Percentiles rank a stretch among this genome's conserved stretches.
phyloP scores from a whole-genome alignment of 2,329 filamentous ascomycete species.

The Nigrospora oryzae region DNA sequence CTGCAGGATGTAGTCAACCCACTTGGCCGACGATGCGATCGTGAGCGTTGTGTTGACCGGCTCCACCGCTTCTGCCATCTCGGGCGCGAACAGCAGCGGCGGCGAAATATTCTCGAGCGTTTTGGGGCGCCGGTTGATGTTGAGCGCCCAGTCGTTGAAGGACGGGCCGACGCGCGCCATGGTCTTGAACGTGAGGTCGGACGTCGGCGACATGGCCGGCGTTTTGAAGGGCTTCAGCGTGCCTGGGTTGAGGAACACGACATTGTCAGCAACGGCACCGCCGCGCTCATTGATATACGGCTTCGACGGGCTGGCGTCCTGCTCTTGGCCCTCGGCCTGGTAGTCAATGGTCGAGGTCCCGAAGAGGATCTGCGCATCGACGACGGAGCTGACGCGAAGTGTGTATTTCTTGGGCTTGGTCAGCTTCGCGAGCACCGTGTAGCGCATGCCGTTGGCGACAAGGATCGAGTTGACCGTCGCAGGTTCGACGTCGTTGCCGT shows the following conservation, averaged over 20 bases:
- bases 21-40: slow-evolving; percentile 27
- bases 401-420: slow-evolving; percentile 40
- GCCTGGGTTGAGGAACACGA: slow-evolving; percentile 34
- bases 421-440: slow-evolving; percentile 40
- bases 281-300: slow-evolving; percentile 44
- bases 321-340: slow-evolving; percentile 14
- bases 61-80: slow-evolving; percentile 15
- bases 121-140: slow-evolving; percentile 31
- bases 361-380: slow-evolving; percentile 44
- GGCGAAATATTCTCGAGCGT: slow-evolving; percentile 21
- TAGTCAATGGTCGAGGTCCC: slow-evolving; percentile 41
- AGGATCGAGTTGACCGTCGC: slow-evolving; percentile 36
- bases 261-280: slow-evolving; percentile 25
- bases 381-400: slow-evolving; percentile 41
- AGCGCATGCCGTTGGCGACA: slow-evolving; percentile 43
- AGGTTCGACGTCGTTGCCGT: slow-evolving; percentile 45
- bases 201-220: slow-evolving; percentile 27
- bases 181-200: slow-evolving; percentile 34
- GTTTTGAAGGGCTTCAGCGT: slow-evolving; percentile 38
- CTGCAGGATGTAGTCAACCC: slow-evolving; percentile 49
- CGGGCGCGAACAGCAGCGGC: slow-evolving; percentile 38
- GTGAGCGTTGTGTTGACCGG: slow-evolving; percentile 37
- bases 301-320: slow-evolving; percentile 14
- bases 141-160: slow-evolving; percentile 45
- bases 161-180: slow-evolving; percentile 24